Evolutionary conservation across 2,329 filamentous ascomycete species (phyloP).

Genomic region (Ilyonectria robusta): DNA sequence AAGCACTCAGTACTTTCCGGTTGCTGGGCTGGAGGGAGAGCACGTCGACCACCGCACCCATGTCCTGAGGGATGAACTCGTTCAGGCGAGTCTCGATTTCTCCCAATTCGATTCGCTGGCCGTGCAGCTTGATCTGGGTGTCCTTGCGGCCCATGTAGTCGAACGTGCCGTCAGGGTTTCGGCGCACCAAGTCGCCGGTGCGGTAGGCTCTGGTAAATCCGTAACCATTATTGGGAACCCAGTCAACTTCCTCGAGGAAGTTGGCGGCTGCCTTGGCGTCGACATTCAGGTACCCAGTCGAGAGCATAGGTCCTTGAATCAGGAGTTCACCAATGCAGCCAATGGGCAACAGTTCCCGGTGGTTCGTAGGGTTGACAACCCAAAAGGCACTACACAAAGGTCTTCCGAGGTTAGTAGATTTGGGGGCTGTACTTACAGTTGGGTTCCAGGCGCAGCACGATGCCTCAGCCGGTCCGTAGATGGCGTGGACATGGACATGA

Average conservation of each 20-base stretch:
- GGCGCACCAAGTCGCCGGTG: slow-evolving; percentile 64
- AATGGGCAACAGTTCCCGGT: slow-evolving; percentile 38
- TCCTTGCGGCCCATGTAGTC: slow-evolving; percentile 68
- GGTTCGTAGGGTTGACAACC: slow-evolving; percentile 8
- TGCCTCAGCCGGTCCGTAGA: slow-evolving; percentile 40
- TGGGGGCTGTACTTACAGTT: slow-evolving; percentile 13
- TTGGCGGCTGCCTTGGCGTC: slow-evolving; percentile 33
- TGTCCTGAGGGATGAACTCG: slow-evolving; percentile 27
- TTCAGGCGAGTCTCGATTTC: slow-evolving; percentile 55
- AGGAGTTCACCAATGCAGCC: slow-evolving; percentile 47
- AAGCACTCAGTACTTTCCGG: slow-evolving; percentile 22
- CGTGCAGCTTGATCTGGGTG: slow-evolving; percentile 71
- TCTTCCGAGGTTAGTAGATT: slow-evolving; percentile 19
- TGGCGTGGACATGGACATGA: slow-evolving; percentile 30
- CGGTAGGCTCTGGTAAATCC: slow-evolving; percentile 54
- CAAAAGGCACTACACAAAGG: slow-evolving; percentile 18
- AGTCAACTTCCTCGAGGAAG: slow-evolving; percentile 16
- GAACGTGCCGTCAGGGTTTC: slow-evolving; percentile 58
- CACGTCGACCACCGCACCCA: slow-evolving; percentile 40
- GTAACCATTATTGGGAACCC: slow-evolving; percentile 33
- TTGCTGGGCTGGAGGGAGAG: slow-evolving; percentile 2
- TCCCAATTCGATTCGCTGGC: slow-evolving; percentile 68
- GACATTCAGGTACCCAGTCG: slow-evolving; percentile 39
- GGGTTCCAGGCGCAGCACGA: slow-evolving; percentile 32
- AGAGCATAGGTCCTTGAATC: slow-evolving; percentile 44